Conservation (phyloP, 805 yeast species). For the Saturnispora sanitii region DNA sequence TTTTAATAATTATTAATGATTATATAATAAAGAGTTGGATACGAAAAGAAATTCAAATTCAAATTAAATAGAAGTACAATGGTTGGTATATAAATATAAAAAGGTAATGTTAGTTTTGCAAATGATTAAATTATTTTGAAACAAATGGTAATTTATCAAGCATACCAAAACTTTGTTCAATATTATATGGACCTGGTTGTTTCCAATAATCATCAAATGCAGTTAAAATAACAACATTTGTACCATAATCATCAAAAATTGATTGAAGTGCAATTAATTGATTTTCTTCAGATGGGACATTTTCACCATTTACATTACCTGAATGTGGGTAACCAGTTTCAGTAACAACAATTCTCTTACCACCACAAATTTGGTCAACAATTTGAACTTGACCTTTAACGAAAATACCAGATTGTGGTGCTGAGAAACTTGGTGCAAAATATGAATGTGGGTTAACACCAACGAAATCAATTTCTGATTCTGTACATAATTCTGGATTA, state of each 20-base stretch:
- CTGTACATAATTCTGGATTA: conserved; percentile 59
- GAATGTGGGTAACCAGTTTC: conserved; percentile 87
- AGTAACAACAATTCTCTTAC: conserved; percentile 49
- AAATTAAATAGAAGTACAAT: too few relatives aligned
- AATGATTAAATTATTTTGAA: too few relatives aligned
- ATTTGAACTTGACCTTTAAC: conserved; percentile 51
- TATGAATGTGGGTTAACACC: conserved; percentile 85
- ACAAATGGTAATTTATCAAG: conserved; percentile 24
- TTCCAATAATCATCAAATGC: conserved; percentile 87
- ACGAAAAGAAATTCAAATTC: too few relatives aligned
- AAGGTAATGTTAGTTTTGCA: too few relatives aligned
- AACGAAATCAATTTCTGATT: conserved; percentile 65
- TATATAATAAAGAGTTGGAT: too few relatives aligned
- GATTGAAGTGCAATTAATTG: conserved; percentile 60
- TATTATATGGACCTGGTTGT: conserved; percentile 67
- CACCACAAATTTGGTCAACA: conserved; percentile 47
- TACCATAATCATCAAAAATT: conserved; percentile 48
- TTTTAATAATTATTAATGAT: too few relatives aligned
- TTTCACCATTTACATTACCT: conserved; percentile 63
- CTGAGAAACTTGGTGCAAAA: conserved; percentile 54
- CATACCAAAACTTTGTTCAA: conserved; percentile 83
- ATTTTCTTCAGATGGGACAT: conserved; percentile 61
- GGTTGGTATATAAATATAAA: too few relatives aligned
- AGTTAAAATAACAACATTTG: conserved; percentile 61
- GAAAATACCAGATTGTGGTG: conserved; percentile 63